Evolutionary conservation across 108 stramenopile genomes (phyloP), one percentile per base, ranked within the genome.

Genomic region (Skeletonema tropicum): DNA sequence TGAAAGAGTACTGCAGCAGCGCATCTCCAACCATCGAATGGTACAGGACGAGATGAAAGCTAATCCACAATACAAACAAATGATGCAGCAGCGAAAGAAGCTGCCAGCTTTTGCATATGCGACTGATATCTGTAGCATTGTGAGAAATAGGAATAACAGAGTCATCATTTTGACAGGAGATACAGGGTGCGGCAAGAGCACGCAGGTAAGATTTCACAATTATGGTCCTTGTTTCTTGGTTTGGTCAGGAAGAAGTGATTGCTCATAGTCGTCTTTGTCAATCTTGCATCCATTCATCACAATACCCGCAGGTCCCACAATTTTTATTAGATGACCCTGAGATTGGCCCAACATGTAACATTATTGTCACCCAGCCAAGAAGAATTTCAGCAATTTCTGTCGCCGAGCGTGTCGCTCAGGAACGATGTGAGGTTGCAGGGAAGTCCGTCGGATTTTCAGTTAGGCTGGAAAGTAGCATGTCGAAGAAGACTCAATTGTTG

Each of bases 291-390:
- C 26, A 29, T 29, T 29, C 1, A 1, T 29, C 2, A 1, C 26
- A 29, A 29, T 29, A 1, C 26, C 26, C 26, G 26, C 97, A 98
- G 75, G 88, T 97, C 15, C 91, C 96, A 2, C 96, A 96, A 46
- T 92, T 89, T 60, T 57, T 97, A 6, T 61, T 91, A 9, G 94
- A 92, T 42, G 87, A 81, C 60, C 73, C 83, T 3, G 49, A 48
- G 15, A 57, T 66, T 0, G 88, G 86, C 7, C 71, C 80, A 3
- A 71, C 64, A 1, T 83, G 92, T 62, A 94, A 91, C 70, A 94
- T 97, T 63, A 83, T 97, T 46, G 86, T 93, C 41, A 97, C 96
- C 10, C 97, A 98, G 74, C 97, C 96, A 59, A 79, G 97, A 8
- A 64, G 97, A 14, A 97, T 98, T 60, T 80, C 86, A 55, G 96